phyloP scores from a whole-genome alignment of 164 flowering plant genomes.

The Umbilicus rupestris region DNA sequence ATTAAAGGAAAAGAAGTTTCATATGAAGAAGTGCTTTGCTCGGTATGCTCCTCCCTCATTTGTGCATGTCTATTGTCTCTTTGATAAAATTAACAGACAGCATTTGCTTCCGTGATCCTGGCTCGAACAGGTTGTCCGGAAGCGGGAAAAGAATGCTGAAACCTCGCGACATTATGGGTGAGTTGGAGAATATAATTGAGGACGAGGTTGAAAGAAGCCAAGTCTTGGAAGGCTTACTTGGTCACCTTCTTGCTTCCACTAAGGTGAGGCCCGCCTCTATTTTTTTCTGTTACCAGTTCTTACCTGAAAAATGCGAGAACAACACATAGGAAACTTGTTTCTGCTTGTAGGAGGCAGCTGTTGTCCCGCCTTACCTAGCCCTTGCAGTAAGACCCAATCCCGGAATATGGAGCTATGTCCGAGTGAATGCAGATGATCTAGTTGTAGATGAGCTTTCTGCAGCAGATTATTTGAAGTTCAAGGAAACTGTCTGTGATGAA shows the following conservation, averaged over 20 bases:
- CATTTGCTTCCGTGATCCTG: no score
- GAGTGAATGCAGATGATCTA: conserved; percentile 62
- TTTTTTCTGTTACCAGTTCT: background rate
- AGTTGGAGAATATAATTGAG: conserved; percentile 55
- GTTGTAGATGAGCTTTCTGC: conserved; percentile 44
- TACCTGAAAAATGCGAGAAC: background rate
- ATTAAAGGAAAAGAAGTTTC: conserved; percentile 53
- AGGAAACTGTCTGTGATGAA: conserved; percentile 63
- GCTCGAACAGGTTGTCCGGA: conserved; percentile 29
- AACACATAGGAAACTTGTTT: background rate
- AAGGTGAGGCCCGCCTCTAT: conserved; percentile 45
- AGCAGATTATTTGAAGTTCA: conserved; percentile 69
- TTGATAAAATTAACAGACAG: no score
- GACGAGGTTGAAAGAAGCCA: conserved; percentile 50
- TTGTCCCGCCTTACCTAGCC: conserved; percentile 75
- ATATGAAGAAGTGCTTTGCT: conserved; percentile 73
- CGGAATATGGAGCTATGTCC: conserved; percentile 83
- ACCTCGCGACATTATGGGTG: conserved; percentile 48
- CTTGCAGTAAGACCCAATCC: conserved; percentile 83
- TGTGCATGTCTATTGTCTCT: background rate
- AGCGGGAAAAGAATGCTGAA: conserved; percentile 70
- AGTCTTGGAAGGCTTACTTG: conserved; percentile 64
- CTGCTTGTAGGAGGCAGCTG: conserved; percentile 72
- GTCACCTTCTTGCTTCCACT: conserved; percentile 65
- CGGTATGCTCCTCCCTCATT: conserved; percentile 24